A percentile compares a stretch with the other conserved stretches of the same genome.
phyloP scores from a whole-genome alignment of 1,284 basidiomycete genomes.

The Cronartium ribicola region DNA sequence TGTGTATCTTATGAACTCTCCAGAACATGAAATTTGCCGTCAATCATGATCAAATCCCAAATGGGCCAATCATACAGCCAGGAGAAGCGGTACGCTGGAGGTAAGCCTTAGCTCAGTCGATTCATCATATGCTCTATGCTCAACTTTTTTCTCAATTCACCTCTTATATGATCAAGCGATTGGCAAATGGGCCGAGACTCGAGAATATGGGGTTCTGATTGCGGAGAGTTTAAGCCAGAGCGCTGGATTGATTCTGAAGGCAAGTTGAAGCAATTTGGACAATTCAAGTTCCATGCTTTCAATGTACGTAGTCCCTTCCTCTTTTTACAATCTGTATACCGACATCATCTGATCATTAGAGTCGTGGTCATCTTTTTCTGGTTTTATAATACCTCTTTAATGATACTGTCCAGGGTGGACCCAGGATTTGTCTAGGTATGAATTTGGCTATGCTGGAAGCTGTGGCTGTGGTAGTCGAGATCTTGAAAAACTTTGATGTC shows the following conservation, averaged over 20 bases:
- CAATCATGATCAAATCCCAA: constrained; percentile 22
- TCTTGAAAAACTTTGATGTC: constrained; percentile 22
- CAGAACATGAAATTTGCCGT: constrained; percentile 27
- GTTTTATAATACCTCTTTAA: neutral
- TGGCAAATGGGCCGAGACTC: constrained; percentile 44
- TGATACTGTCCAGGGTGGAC: constrained; percentile 19
- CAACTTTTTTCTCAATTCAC: neutral
- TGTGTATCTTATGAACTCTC: neutral
- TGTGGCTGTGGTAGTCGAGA: constrained; percentile 14
- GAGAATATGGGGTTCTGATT: constrained; percentile 45
- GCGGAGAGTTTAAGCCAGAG: constrained; percentile 44
- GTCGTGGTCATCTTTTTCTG: neutral
- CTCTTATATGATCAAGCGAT: constrained; percentile 40
- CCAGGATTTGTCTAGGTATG: constrained; percentile 35
- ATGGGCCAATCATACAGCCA: constrained; percentile 20
- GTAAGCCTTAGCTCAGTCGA: neutral
- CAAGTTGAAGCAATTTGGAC: constrained; percentile 40
- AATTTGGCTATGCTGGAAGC: constrained; percentile 20
- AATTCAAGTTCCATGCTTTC: constrained; percentile 46
- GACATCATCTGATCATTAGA: neutral
- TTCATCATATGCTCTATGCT: neutral
- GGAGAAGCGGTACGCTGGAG: constrained; percentile 27
- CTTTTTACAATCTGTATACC: neutral
- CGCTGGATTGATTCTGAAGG: constrained; percentile 46
- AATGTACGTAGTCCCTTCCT: constrained; percentile 43